These are phyloP conservation scores for Talaromyces thailandensis DNA, from an alignment of 495 filamentous ascomycete genomes.

Conservation along the genomic window DNA sequence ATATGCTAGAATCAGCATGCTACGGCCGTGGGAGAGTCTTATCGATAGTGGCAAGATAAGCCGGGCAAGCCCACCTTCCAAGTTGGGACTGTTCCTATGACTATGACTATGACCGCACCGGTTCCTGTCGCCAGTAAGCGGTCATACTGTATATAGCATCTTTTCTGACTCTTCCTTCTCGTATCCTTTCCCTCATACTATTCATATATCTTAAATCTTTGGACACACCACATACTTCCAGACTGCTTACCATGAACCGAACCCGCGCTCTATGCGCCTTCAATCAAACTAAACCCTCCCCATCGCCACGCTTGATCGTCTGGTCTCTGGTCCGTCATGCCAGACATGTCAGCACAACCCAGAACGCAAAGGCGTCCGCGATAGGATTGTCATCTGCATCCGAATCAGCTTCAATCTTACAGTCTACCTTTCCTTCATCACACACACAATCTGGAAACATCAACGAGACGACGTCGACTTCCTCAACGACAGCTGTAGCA, in stretches of 20 bases:
- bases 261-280: constrained; percentile 2
- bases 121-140: background rate
- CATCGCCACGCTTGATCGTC: background rate
- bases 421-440: background rate
- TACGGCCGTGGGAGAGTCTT: no score
- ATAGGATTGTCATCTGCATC: background rate
- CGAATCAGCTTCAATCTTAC: background rate
- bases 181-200: background rate
- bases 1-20: no score
- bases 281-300: background rate
- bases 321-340: background rate
- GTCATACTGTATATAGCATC: background rate
- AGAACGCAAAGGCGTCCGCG: constrained; percentile 5
- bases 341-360: constrained; percentile 5
- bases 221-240: background rate
- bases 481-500: background rate
- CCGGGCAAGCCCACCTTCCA: constrained; percentile 1
- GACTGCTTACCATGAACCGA: constrained; percentile 2
- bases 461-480: background rate
- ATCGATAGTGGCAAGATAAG: background rate
- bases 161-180: background rate
- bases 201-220: background rate
- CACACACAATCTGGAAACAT: background rate
- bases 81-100: background rate
- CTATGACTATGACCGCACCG: background rate